Conservation (phyloP, 2,329 filamentous ascomycete genomes). For the Fusarium sp. region DNA sequence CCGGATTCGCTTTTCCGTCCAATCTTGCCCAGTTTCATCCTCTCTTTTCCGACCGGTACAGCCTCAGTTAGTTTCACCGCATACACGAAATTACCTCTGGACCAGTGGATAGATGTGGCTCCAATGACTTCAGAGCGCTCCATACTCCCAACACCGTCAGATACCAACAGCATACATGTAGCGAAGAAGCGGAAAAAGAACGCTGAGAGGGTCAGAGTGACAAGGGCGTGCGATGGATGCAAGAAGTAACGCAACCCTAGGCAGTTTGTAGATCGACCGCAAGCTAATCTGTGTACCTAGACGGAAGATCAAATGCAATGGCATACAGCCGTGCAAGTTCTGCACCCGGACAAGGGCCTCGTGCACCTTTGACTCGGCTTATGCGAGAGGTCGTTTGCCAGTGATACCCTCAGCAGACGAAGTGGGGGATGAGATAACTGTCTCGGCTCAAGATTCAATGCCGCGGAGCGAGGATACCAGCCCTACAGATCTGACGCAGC, state of each 20-base stretch:
- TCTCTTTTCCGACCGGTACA: constrained; percentile 10
- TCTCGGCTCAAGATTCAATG: constrained; percentile 5
- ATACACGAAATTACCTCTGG: not conserved
- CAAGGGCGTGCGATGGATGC: constrained; percentile 41
- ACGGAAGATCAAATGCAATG: constrained; percentile 41
- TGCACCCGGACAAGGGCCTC: constrained; percentile 28
- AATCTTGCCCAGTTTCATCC: not conserved
- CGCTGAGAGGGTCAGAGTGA: constrained; percentile 36
- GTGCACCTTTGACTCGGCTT: constrained; percentile 41
- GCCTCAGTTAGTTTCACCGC: not conserved
- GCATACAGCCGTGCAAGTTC: constrained; percentile 40
- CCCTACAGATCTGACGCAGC: constrained; percentile 2
- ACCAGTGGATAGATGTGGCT: not conserved
- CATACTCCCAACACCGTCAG: constrained; percentile 11
- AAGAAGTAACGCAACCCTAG: constrained; percentile 33
- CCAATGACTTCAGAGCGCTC: constrained; percentile 24
- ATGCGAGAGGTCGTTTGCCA: constrained; percentile 38
- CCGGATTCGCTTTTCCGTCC: constrained; percentile 18
- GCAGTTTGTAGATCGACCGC: not conserved
- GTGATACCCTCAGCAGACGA: constrained; percentile 29
- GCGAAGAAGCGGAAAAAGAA: constrained; percentile 39
- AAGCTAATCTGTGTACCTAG: constrained; percentile 25
- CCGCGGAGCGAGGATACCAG: not conserved
- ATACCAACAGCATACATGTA: not conserved
- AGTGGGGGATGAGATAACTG: not conserved